Percentiles rank a stretch among this genome's conserved stretches.
These are phyloP conservation scores for Neospora caninum DNA, from an alignment of 169 alveolate species.

Conservation along the genomic window DNA sequence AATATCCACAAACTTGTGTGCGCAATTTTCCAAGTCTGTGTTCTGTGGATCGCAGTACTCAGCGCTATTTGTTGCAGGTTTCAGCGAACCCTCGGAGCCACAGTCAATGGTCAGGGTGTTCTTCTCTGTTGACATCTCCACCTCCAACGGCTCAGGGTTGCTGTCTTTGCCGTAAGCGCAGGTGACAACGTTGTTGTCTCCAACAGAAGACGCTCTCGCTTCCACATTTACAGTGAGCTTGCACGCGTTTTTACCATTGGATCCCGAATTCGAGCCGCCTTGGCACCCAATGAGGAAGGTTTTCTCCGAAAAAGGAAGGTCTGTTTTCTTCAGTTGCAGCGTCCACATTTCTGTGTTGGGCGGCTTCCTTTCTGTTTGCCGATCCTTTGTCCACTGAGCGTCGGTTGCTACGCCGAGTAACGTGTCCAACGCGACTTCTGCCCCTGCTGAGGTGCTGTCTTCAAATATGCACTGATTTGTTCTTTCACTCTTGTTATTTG, in stretches of 20 bases:
- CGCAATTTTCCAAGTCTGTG: not conserved
- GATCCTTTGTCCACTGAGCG: not conserved
- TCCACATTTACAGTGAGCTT: not conserved
- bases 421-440: not conserved
- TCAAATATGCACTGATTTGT: not conserved
- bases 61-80: not conserved
- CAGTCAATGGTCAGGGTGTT: not conserved
- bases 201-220: not conserved
- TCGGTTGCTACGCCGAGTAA: not conserved
- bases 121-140: not conserved
- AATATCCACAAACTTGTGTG: not conserved
- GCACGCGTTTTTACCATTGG: not conserved
- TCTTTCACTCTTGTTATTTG: too few relatives aligned
- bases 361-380: not conserved
- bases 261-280: not conserved
- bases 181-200: not conserved
- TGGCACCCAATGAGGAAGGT: not conserved
- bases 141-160: not conserved
- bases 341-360: not conserved
- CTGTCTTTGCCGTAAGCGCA: constrained; percentile 31
- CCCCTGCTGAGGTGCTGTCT: too few relatives aligned
- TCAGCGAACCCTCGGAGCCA: not conserved
- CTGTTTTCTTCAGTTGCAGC: not conserved
- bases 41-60: not conserved
- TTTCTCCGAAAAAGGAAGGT: not conserved